Evolutionary conservation across 345 rosid genomes (phyloP).

Genomic region (Sisymbrium altissimum): DNA sequence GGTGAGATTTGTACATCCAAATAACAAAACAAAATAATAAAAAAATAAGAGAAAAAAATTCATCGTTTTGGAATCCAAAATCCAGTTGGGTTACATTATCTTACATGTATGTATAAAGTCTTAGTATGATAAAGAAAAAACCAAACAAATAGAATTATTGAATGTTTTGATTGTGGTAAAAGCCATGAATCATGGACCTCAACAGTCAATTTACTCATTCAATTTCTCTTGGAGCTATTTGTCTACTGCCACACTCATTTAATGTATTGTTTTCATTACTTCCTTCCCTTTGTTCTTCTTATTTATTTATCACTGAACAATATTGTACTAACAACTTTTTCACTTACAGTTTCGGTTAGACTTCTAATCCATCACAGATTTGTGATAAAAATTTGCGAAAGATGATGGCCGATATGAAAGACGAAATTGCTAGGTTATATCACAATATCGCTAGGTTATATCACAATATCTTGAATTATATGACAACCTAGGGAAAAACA

Average conservation of each 20-base stretch:
- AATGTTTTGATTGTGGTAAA: constrained; percentile 28
- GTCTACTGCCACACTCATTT: constrained; percentile 21
- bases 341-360: not conserved
- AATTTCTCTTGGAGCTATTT: constrained; percentile 32
- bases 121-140: not conserved
- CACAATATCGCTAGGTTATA: too few species aligned
- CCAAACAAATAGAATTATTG: constrained; percentile 17
- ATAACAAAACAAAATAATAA: not conserved
- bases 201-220: constrained; percentile 18
- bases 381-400: not conserved
- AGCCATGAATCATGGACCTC: constrained; percentile 35
- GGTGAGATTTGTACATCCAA: constrained; percentile 24
- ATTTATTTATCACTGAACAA: not conserved
- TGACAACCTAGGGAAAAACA: not conserved
- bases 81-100: constrained; percentile 27
- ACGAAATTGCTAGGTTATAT: not conserved
- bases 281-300: not conserved
- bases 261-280: not conserved
- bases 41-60: not conserved
- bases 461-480: not conserved
- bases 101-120: constrained; percentile 9
- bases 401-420: not conserved
- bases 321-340: not conserved
- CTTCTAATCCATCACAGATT: not conserved
- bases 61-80: not conserved